Evolutionary conservation across 2,329 filamentous ascomycete genomes (phyloP), one percentile per base, ranked within the genome.

Genomic region (Neonectria coccinea): DNA sequence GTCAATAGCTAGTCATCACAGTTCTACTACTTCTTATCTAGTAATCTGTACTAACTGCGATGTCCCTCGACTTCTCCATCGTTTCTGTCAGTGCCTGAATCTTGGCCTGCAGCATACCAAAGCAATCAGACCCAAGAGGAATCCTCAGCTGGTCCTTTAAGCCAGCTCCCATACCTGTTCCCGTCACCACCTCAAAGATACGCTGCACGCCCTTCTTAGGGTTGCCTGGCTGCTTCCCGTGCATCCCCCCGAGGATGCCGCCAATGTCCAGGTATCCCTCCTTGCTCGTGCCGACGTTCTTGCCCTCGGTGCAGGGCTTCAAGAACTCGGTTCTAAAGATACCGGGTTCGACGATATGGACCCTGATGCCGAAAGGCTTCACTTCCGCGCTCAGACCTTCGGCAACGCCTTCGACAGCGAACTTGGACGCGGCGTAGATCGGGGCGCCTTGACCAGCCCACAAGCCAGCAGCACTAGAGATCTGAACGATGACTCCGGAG

Each of bases 301-400:
- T 47, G 20, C 53, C 59, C 18, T 57, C 62, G 2, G 65, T 36
- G 12, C 64, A 25, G 10, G 44, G 16, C 16, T 48, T 33, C 14
- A 84, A 74, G 56, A 85, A 80, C 0, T 73, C 74, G 1, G 82
- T 85, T 4, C 83, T 78, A 73, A 85, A 85, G 64, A 81, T 80
- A 1, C 83, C 83, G 1, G 82, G 82, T 65, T 84, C 82, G 31
- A 85, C 72, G 18, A 78, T 64, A 7, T 73, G 39, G 6, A 80
- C 77, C 10, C 77, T 65, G 57, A 85, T 75, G 5, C 80, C 79
- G 29, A 85, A 82, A 3, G 77, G 75, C 20, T 70, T 70, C 16
- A 84, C 67, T 72, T 85, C 82, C 5, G 74, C 66, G 1, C 74
- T n/a, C 20, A 84, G 69, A 1, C 75, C 75, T 52, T 81, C 79